Percentiles rank a stretch among this genome's conserved stretches.
Conservation (phyloP, 768 basidiomycete genomes). For the Piloderma croceum region DNA sequence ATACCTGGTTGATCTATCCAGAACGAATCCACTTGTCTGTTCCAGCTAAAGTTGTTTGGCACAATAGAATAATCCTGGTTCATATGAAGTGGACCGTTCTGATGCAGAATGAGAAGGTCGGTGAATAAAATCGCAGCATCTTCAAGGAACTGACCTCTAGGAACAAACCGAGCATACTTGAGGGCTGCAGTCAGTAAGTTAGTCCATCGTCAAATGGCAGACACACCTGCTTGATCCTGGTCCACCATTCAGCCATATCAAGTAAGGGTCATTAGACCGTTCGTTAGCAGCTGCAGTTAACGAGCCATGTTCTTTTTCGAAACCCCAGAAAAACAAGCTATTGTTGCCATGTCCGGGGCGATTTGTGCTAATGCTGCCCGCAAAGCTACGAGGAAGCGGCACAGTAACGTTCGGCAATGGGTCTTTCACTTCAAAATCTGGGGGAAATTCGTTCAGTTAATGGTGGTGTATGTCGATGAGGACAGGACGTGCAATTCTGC, state of each 20-base stretch:
- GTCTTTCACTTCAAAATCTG: constrained; percentile 32
- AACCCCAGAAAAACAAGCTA: constrained; percentile 37
- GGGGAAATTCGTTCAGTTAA: neutral
- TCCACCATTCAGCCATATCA: constrained; percentile 35
- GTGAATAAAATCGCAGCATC: neutral
- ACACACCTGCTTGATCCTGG: neutral
- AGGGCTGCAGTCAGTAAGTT: neutral
- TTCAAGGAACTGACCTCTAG: neutral
- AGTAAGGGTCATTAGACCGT: constrained; percentile 26
- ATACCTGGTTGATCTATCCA: constrained; percentile 7
- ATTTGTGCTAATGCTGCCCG: constrained; percentile 31
- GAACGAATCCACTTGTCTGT: constrained; percentile 10
- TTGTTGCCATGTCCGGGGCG: constrained; percentile 28
- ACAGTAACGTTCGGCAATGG: constrained; percentile 29
- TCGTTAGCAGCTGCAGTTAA: constrained; percentile 23
- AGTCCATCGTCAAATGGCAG: neutral
- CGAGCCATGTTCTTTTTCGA: constrained; percentile 32
- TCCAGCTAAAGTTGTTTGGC: constrained; percentile 12
- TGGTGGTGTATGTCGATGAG: neutral
- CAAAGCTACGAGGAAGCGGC: constrained; percentile 27
- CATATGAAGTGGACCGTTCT: constrained; percentile 10
- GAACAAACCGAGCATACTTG: constrained; percentile 1
- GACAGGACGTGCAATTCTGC: constrained; percentile 25
- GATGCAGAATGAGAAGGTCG: neutral
- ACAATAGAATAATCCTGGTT: constrained; percentile 5